These are phyloP conservation scores for Allantophomopsis cytisporea DNA, from an alignment of 2,329 filamentous ascomycete genomes.

Conservation along the genomic window DNA sequence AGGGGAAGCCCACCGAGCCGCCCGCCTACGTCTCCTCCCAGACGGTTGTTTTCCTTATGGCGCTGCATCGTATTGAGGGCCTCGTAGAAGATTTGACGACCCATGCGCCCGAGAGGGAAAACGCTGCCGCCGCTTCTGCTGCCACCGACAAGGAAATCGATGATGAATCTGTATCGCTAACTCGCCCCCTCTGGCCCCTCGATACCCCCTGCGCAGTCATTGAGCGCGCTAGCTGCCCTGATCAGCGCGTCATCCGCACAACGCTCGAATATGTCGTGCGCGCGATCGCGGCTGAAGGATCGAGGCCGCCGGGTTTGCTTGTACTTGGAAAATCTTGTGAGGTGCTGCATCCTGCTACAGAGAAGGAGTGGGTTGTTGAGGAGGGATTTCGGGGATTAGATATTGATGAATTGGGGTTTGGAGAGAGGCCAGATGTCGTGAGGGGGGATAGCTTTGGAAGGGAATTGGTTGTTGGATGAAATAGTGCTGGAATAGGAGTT, in stretches of 20 bases:
- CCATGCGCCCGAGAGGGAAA: constrained; percentile 19
- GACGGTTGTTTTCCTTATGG: constrained; percentile 93
- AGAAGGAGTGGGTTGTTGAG: constrained; percentile 67
- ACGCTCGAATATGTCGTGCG: constrained; percentile 66
- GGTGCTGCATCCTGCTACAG: constrained; percentile 47
- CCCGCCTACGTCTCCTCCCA: constrained; percentile 64
- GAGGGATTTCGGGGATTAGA: constrained; percentile 74
- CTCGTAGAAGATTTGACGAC: constrained; percentile 59
- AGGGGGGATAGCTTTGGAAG: background rate
- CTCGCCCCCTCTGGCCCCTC: constrained; percentile 50
- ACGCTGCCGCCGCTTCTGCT: constrained; percentile 4
- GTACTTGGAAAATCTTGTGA: constrained; percentile 78
- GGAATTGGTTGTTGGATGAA: background rate
- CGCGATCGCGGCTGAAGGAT: constrained; percentile 82
- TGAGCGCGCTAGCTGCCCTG: constrained; percentile 84
- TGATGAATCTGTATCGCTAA: constrained; percentile 3
- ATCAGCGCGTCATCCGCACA: constrained; percentile 85
- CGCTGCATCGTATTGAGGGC: constrained; percentile 67
- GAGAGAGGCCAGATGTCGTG: background rate
- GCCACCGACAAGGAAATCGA: constrained; percentile 8
- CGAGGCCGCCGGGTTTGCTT: constrained; percentile 74
- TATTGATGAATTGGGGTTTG: constrained; percentile 6
- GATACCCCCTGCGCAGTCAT: constrained; percentile 84
- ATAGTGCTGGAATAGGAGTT: no score
- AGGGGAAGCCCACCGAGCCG: constrained; percentile 70